Base-by-base conservation (phyloP, 495 filamentous ascomycete species). In the Aspergillus diversus region DNA sequence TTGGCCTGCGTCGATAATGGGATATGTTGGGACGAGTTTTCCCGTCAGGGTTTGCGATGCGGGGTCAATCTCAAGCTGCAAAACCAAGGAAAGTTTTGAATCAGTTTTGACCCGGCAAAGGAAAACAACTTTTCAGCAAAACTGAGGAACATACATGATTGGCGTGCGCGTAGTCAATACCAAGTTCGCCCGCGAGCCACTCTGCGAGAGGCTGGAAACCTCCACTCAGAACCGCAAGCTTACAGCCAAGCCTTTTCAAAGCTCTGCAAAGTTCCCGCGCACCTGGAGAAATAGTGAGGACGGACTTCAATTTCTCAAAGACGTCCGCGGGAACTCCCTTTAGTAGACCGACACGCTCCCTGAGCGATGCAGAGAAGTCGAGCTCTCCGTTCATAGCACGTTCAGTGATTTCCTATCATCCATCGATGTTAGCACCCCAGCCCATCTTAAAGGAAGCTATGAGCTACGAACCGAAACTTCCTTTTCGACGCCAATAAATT, bases 381-480 rank as follows among this genome's bases (percentile, higher is more conserved):
- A 97, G 82, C 72, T 98, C 95, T 50, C 95, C 95, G 64, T 93
- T 88, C 95, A 99, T 99, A 33, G 95, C 94, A 16, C 92, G 88
- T 51, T 87, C 87, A 5, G 95, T 99, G 71, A 99, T 97, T 63
- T 87, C 87, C 77, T 81, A 37, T 33, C n/a, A 34, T 11, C 13
- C 33, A 16, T 31, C 21, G 21, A 39, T 6, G 48, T 73, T 53
- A 69, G 64, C 60, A 42, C n/a, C n/a, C 7, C 17, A 80, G 76
- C 1, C 85, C 75, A 53, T 51, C 52, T 48, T 55, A 58, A 39
- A 60, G 42, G 11, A 49, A 33, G 32, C 32, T n/a, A 49, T 43
- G 51, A 55, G 37, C 13, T 43, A 66, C 80, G 59, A 72, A 83
- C 83, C 27, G 86, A 83, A 65, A 92, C 89, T 65, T 86, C 63